These are phyloP conservation scores for Penicillium sp. DNA, from an alignment of 2,329 filamentous ascomycete species.

Conservation along the genomic window DNA sequence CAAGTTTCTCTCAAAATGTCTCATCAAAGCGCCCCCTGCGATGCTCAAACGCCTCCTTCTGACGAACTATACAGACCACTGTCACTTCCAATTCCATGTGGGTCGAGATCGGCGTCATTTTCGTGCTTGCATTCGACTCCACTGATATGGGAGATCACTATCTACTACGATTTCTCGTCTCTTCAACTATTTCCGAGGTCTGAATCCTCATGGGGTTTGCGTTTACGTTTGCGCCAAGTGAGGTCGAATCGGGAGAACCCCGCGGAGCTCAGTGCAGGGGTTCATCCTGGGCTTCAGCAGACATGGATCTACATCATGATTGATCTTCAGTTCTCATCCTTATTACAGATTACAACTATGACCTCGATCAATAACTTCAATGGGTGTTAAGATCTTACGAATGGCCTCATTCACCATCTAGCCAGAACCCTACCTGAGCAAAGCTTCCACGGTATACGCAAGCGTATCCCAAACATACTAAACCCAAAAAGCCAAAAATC, in stretches of 20 bases:
- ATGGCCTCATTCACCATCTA: too few relatives aligned
- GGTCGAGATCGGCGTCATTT: constrained; percentile 1
- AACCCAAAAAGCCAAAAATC: not conserved
- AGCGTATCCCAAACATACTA: not conserved
- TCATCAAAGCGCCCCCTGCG: not conserved
- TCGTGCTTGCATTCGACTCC: not conserved
- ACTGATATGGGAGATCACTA: not conserved
- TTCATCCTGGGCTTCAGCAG: not conserved
- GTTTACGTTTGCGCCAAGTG: constrained; percentile 1
- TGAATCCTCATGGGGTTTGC: not conserved
- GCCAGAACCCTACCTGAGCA: not conserved
- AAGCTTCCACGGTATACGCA: too few relatives aligned
- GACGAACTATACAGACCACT: not conserved
- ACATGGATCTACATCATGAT: not conserved
- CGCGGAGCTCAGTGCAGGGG: not conserved
- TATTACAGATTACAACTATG: not conserved
- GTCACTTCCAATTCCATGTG: not conserved
- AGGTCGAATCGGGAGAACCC: not conserved
- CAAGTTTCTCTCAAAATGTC: not conserved
- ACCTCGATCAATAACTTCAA: not conserved
- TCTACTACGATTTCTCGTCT: not conserved
- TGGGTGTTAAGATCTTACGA: not conserved
- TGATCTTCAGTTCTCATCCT: not conserved
- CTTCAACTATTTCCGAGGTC: not conserved
- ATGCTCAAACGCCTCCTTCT: not conserved